A percentile compares a stretch with the other conserved stretches of the same genome.
These are phyloP conservation scores for Colletotrichum eremochloae DNA, from an alignment of 2,329 filamentous ascomycete genomes.

Conservation along the genomic window DNA sequence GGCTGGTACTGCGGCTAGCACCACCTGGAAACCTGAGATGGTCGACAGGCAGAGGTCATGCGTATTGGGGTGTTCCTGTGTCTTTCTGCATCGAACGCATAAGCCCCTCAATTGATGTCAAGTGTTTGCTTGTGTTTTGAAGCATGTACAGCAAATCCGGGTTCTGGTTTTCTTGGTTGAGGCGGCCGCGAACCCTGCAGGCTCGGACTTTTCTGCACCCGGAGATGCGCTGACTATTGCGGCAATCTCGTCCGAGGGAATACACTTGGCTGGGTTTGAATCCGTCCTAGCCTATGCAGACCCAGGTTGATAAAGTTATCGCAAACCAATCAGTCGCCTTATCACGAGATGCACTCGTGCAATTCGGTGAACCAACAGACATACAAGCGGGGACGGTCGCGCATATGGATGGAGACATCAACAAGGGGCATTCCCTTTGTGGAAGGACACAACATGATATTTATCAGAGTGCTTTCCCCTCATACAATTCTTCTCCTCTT, in stretches of 20 bases:
- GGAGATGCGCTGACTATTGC: neutral
- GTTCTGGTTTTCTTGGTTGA: neutral
- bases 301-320: neutral
- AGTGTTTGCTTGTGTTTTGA: neutral
- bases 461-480: conserved; percentile 5
- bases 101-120: neutral
- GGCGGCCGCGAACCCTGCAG: neutral
- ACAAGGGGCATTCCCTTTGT: neutral
- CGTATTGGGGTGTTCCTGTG: neutral
- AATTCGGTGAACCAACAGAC: neutral
- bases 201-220: neutral
- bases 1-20: neutral
- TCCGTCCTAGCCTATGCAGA: neutral
- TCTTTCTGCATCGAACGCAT: neutral
- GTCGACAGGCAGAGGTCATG: neutral
- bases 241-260: neutral
- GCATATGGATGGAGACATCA: conserved; percentile 1
- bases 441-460: conserved; percentile 1
- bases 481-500: neutral
- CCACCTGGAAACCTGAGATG: neutral
- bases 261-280: neutral
- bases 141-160: neutral
- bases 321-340: neutral
- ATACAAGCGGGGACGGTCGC: neutral
- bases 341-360: neutral